Base-by-base conservation (phyloP, 371 early-diverging fungal genomes). In the Homolaphlyctis polyrhiza region DNA sequence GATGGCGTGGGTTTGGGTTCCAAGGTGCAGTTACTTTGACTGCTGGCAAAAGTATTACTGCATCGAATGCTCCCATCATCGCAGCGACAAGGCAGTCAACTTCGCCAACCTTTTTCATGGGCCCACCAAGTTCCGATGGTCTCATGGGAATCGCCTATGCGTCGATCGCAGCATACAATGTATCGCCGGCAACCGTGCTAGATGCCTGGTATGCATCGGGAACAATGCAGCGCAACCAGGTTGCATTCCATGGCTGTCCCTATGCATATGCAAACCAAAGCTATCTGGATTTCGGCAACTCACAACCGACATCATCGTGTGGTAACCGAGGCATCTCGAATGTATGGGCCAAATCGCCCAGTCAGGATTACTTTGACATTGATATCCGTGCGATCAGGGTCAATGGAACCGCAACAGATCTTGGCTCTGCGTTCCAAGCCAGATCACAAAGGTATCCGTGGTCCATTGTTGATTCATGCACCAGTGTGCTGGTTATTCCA, bases 221-320 rank as follows among this genome's bases (percentile, higher is more conserved):
- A 21, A 27, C 52, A 21, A 32, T 51, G 28, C 11, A 6, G 11
- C 6, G 27, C 14, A 27, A 51, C 32, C 11, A 51, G 52, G 27
- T 51, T 32, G 52, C 52, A 21, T 51, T 51, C 52, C 52, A 51
- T 32, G 52, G 52, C 11, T 51, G 52, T 32, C 52, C 52, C 11
- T 51, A 51, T 32, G 14, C 11, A 6, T 21, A 28, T 21, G 52
- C n/a, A 11, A 21, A 51, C 11, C 14, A 51, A 6, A 28, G 28
- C 32, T 51, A 51, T 21, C 11, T 51, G 11, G 52, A 51, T 21
- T 11, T 51, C 27, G 52, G 52, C 11, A 51, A 51, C 52, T 14
- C 28, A 28, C 14, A 51, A 27, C 52, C 52, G 25, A 8, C 52
- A 14, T 14, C 52, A 8, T 11, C 11, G 28, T 51, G 52, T 27